Conservation (phyloP, 2,329 filamentous ascomycete species). For the Trichoderma sp. region DNA sequence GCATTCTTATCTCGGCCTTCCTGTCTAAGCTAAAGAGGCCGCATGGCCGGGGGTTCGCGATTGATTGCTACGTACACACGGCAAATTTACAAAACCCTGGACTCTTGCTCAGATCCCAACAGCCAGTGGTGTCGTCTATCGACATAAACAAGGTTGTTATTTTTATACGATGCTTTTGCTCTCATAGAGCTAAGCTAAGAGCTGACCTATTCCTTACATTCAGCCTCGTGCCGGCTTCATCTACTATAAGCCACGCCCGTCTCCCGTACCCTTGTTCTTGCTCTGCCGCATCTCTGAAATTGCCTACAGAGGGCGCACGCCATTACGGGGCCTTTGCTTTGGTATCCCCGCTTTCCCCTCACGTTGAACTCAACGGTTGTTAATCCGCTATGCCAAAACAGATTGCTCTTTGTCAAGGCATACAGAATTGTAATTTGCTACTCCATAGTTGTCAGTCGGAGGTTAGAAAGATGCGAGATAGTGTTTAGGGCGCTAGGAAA, state of each 20-base stretch:
- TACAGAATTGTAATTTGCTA: not conserved
- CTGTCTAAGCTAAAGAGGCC: constrained; percentile 16
- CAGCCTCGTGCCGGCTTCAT: not conserved
- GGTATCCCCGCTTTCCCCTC: constrained; percentile 9
- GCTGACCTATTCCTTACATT: not conserved
- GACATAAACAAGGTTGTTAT: not conserved
- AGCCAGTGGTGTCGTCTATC: not conserved
- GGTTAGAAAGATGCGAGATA: not conserved
- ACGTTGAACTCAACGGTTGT: not conserved
- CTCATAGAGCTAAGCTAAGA: not conserved
- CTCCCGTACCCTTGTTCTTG: not conserved
- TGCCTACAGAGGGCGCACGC: constrained; percentile 9
- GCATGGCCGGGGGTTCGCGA: not conserved
- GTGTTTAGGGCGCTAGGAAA: not conserved
- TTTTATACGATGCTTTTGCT: not conserved
- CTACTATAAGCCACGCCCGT: not conserved
- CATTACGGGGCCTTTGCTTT: not conserved
- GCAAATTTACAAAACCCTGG: not conserved
- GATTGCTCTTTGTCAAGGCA: constrained; percentile 3
- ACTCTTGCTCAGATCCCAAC: not conserved
- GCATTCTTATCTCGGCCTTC: constrained; percentile 19
- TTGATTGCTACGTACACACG: not conserved
- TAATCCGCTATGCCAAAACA: constrained; percentile 10
- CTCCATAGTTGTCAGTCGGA: not conserved
- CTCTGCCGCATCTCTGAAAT: not conserved